Conservation (phyloP, 352 stramenopile genomes). For the Pseudoperonospora humuli region DNA sequence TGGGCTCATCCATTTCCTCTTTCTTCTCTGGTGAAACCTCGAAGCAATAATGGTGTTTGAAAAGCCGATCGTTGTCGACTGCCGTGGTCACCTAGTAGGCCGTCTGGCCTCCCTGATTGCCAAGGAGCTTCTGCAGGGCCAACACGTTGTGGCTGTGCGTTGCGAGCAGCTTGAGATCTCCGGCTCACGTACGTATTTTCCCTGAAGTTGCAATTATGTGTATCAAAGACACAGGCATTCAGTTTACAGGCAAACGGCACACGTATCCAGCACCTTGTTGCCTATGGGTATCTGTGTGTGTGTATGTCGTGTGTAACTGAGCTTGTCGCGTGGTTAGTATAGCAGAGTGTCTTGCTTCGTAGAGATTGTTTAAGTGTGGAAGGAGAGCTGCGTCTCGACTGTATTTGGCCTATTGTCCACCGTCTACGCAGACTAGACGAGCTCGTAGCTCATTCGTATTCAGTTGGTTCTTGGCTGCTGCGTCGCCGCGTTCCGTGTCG, state of each 20-base stretch:
- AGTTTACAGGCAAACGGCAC: neutral
- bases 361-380: conserved; percentile 20
- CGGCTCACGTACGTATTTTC: conserved; percentile 86
- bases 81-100: conserved; percentile 97
- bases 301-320: neutral
- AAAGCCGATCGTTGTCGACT: conserved; percentile 96
- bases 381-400: conserved; percentile 15
- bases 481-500: conserved; percentile 7
- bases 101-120: conserved; percentile 97
- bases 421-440: conserved; percentile 7
- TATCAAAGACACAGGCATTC: conserved; percentile 6
- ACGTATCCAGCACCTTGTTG: conserved; percentile 2
- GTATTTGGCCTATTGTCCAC: conserved; percentile 6
- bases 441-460: neutral
- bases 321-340: conserved; percentile 5
- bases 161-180: conserved; percentile 98
- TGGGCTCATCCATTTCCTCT: conserved; percentile 53
- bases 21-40: conserved; percentile 39
- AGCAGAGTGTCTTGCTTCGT: conserved; percentile 21
- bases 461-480: conserved; percentile 7
- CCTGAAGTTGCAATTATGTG: neutral
- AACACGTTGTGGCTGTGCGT: conserved; percentile 97
- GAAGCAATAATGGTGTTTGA: conserved; percentile 87
- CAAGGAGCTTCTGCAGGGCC: conserved; percentile 98
- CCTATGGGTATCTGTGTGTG: conserved; percentile 3